phyloP scores from a whole-genome alignment of 1,284 basidiomycete genomes.

The Dichomitus squalens region DNA sequence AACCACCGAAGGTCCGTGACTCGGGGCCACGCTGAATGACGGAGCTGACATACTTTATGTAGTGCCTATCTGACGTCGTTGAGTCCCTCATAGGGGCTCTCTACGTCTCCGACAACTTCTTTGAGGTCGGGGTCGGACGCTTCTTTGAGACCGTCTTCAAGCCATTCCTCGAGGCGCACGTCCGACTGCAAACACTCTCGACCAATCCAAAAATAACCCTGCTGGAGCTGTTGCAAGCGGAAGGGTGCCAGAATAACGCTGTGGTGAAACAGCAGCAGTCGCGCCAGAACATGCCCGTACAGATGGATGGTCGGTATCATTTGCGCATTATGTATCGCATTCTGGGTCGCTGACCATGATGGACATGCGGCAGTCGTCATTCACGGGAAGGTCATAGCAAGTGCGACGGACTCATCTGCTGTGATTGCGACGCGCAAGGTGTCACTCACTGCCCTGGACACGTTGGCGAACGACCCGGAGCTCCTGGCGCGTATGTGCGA shows the following conservation, averaged over 20 bases:
- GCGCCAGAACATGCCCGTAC: slow-evolving; percentile 9
- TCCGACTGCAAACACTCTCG: slow-evolving; percentile 68
- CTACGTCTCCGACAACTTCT: slow-evolving; percentile 74
- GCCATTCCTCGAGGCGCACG: slow-evolving; percentile 75
- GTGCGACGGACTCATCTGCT: slow-evolving; percentile 50
- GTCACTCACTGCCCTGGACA: slow-evolving; percentile 63
- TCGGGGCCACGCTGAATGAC: background rate
- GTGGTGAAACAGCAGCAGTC: slow-evolving; percentile 44
- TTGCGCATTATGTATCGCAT: background rate
- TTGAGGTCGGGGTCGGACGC: slow-evolving; percentile 54
- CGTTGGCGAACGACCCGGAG: slow-evolving; percentile 60
- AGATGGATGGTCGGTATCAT: slow-evolving; percentile 25
- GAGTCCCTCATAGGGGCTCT: slow-evolving; percentile 78
- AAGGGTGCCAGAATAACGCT: slow-evolving; percentile 65
- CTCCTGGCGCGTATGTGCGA: slow-evolving; percentile 66
- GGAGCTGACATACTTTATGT: background rate
- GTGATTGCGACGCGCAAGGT: slow-evolving; percentile 59
- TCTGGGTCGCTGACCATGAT: background rate
- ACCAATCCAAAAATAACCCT: slow-evolving; percentile 74
- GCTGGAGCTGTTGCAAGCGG: slow-evolving; percentile 70
- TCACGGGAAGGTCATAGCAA: slow-evolving; percentile 66
- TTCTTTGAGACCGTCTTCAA: slow-evolving; percentile 68
- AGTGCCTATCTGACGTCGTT: slow-evolving; percentile 76
- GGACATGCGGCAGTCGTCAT: slow-evolving; percentile 51
- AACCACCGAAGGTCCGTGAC: slow-evolving; percentile 68